Evolutionary conservation across 1,284 basidiomycete species (phyloP).

Genomic region (Ustilago crameri): DNA sequence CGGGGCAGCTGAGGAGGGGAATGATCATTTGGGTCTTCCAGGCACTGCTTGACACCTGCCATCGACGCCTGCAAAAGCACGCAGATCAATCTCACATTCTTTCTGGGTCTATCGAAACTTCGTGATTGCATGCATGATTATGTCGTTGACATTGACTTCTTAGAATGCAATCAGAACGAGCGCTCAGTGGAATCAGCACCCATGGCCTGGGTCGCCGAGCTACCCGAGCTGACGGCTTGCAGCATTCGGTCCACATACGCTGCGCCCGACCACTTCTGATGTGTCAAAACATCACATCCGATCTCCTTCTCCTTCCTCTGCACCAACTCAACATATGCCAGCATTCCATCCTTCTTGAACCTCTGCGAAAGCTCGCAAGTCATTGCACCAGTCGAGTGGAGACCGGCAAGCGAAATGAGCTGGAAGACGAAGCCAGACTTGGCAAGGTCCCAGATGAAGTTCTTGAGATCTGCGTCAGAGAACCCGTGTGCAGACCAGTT

Average conservation of each 20-base stretch:
- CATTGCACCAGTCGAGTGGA: conserved; percentile 63
- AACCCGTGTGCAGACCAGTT: conserved; percentile 89
- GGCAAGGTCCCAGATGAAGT: conserved; percentile 66
- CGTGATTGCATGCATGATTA: not conserved
- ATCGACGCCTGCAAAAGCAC: not conserved
- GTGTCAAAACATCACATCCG: conserved; percentile 65
- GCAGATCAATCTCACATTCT: not conserved
- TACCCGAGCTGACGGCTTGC: conserved; percentile 63
- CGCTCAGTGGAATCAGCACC: conserved; percentile 61
- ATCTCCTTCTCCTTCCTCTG: conserved; percentile 67
- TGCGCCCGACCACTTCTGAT: conserved; percentile 67
- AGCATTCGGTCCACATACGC: conserved; percentile 65
- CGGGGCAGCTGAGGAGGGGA: too few relatives aligned
- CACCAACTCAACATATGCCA: conserved; percentile 65
- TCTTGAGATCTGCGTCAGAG: conserved; percentile 72
- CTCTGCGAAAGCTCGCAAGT: conserved; percentile 64
- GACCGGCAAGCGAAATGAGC: conserved; percentile 67
- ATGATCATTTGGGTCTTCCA: too few relatives aligned
- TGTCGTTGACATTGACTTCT: not conserved
- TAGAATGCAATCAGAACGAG: conserved; percentile 33
- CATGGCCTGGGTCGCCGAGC: conserved; percentile 62
- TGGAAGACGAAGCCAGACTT: conserved; percentile 66
- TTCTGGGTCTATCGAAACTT: not conserved
- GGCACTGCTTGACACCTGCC: not conserved
- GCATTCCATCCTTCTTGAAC: conserved; percentile 74